A percentile compares a stretch with the other conserved stretches of the same genome.
phyloP scores from a whole-genome alignment of 1,284 basidiomycete genomes.

The Cutaneotrichosporon dermatis region DNA sequence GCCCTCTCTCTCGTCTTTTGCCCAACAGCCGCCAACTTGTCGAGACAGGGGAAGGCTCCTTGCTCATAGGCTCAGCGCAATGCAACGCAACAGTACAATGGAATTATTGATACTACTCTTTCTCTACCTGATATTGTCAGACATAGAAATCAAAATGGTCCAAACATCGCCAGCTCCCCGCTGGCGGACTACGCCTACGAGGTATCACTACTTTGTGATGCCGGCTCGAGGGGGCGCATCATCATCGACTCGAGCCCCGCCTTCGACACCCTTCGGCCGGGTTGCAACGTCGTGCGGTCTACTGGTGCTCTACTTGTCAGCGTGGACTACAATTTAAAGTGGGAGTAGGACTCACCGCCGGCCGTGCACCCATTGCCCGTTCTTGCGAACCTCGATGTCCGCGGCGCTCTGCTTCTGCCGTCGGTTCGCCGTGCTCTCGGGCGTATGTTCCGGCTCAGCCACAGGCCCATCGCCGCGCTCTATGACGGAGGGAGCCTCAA shows the following conservation, averaged over 20 bases:
- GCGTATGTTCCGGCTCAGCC: slow-evolving; percentile 14
- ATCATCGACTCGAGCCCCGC: slow-evolving; percentile 69
- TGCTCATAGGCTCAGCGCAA: no score
- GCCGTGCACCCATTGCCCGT: slow-evolving; percentile 76
- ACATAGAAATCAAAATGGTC: background rate
- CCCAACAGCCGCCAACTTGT: no score
- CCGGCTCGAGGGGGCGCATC: slow-evolving; percentile 5
- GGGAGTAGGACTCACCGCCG: slow-evolving; percentile 50
- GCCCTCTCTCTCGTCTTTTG: no score
- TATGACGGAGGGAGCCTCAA: no score
- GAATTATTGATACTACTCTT: no score
- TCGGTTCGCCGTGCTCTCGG: slow-evolving; percentile 51
- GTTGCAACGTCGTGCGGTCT: slow-evolving; percentile 76
- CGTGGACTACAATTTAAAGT: no score
- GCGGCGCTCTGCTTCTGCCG: slow-evolving; percentile 8
- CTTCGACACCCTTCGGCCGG: slow-evolving; percentile 78
- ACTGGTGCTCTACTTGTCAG: slow-evolving; percentile 60
- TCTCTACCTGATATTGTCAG: no score
- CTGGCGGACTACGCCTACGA: no score
- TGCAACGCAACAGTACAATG: no score
- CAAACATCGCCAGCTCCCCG: no score
- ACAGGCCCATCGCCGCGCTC: background rate
- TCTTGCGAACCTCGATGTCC: slow-evolving; percentile 67
- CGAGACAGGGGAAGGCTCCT: no score
- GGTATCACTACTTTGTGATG: background rate